phyloP scores from a whole-genome alignment of 805 yeast species.

The Isabelozyma rhagii region DNA sequence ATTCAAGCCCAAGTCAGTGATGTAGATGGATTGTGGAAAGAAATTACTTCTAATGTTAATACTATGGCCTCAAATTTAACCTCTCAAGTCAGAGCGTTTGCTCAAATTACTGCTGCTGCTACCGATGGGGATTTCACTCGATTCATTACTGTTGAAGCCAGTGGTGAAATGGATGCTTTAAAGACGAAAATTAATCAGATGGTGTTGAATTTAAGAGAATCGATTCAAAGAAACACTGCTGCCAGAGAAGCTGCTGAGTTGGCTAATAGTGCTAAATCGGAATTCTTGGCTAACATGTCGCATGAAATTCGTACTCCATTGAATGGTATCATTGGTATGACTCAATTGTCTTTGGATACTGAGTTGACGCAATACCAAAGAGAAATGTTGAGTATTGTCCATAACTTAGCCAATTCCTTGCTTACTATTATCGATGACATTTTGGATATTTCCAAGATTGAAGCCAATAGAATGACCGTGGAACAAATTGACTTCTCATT shows the following conservation, averaged over 20 bases:
- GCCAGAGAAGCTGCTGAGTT: conserved; percentile 93
- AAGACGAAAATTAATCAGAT: conserved; percentile 69
- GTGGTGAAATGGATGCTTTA: conserved; percentile 83
- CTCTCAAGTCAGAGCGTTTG: conserved; percentile 89
- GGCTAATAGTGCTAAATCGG: conserved; percentile 86
- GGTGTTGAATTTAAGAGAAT: conserved; percentile 84
- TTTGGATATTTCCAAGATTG: conserved; percentile 88
- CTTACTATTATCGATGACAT: conserved; percentile 87
- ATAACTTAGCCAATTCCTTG: conserved; percentile 80
- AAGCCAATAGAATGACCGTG: conserved; percentile 90
- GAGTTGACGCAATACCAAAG: conserved; percentile 88
- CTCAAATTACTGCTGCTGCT: conserved; percentile 91
- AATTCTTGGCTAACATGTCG: conserved; percentile 74
- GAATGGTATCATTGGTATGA: conserved; percentile 93
- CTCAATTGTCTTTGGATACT: conserved; percentile 83
- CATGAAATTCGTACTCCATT: conserved; percentile 85
- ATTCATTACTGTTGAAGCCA: conserved; percentile 86
- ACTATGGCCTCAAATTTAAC: conserved; percentile 94
- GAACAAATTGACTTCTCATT: conserved; percentile 85
- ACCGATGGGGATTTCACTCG: conserved; percentile 91
- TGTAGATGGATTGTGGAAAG: conserved; percentile 91
- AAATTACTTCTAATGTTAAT: conserved; percentile 85
- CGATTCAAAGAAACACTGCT: conserved; percentile 87
- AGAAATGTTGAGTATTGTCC: conserved; percentile 87
- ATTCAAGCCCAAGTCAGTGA: conserved; percentile 89